These are phyloP conservation scores for Sarocladiaceae sp. DNA, from an alignment of 2,329 filamentous ascomycete species.

Conservation along the genomic window DNA sequence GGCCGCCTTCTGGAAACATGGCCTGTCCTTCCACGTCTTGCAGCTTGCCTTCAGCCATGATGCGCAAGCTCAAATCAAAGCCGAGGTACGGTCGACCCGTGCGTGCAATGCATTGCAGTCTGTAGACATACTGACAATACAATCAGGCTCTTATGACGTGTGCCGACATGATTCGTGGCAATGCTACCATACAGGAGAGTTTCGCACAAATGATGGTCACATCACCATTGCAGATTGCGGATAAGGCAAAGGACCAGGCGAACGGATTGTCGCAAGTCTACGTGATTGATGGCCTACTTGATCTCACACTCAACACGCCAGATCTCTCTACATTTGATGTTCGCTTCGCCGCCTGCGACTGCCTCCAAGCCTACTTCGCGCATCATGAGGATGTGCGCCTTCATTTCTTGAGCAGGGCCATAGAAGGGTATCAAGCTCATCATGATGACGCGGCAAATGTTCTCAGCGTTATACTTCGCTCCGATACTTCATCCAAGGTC, in stretches of 20 bases:
- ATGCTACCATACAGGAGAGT: conserved; percentile 74
- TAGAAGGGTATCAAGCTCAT: conserved; percentile 76
- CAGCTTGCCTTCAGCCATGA: conserved; percentile 75
- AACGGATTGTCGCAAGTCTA: conserved; percentile 65
- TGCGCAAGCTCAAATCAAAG: conserved; percentile 72
- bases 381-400: conserved; percentile 75
- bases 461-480: conserved; percentile 72
- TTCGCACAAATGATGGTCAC: conserved; percentile 85
- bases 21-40: conserved; percentile 73
- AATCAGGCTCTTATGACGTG: conserved; percentile 72
- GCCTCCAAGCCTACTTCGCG: conserved; percentile 88
- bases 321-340: conserved; percentile 69
- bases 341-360: conserved; percentile 80
- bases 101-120: neutral
- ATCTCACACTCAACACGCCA: conserved; percentile 69
- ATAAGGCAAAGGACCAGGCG: conserved; percentile 25
- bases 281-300: conserved; percentile 89
- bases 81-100: conserved; percentile 55
- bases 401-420: conserved; percentile 84
- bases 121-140: conserved; percentile 10
- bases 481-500: conserved; percentile 55
- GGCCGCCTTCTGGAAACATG: conserved; percentile 77
- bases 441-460: conserved; percentile 85
- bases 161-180: conserved; percentile 82
- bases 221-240: conserved; percentile 39